A percentile compares a stretch with the other conserved stretches of the same genome.
Conservation (phyloP, 1,284 basidiomycete species). For the Rhodotorula sp. region DNA sequence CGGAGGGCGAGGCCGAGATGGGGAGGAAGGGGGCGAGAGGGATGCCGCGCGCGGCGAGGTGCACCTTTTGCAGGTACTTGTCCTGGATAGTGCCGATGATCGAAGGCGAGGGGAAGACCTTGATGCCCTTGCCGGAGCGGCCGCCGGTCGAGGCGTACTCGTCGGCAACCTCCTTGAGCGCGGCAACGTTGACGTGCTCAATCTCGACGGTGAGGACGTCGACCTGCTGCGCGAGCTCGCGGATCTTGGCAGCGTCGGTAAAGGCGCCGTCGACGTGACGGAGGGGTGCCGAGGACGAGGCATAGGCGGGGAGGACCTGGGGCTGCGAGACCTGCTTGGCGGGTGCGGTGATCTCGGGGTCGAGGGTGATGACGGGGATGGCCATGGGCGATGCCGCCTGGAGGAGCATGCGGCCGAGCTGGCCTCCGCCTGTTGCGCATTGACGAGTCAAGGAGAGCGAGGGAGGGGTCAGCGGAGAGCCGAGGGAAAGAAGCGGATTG, state of each 20-base stretch:
- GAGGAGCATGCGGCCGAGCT: constrained; percentile 96
- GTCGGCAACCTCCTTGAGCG: constrained; percentile 68
- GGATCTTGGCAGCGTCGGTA: constrained; percentile 76
- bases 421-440: constrained; percentile 71
- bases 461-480: background rate
- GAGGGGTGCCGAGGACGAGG: constrained; percentile 56
- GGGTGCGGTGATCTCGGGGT: constrained; percentile 74
- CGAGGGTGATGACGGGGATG: constrained; percentile 83
- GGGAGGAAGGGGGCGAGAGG: constrained; percentile 71
- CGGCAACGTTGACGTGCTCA: constrained; percentile 86
- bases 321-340: constrained; percentile 76
- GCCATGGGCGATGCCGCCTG: constrained; percentile 87
- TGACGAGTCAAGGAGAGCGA: background rate
- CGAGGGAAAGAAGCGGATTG: background rate
- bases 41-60: constrained; percentile 63
- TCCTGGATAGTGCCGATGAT: constrained; percentile 93
- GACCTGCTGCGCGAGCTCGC: constrained; percentile 73
- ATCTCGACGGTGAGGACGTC: constrained; percentile 96
- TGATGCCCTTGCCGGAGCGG: constrained; percentile 52
- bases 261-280: constrained; percentile 88
- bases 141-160: constrained; percentile 50
- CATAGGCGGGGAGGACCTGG: constrained; percentile 65
- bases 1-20: constrained; percentile 28
- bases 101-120: constrained; percentile 79
- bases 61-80: constrained; percentile 86